Percentiles rank a stretch among this genome's conserved stretches.
phyloP scores from a whole-genome alignment of 805 yeast species.

The Yarrowia deformans region DNA sequence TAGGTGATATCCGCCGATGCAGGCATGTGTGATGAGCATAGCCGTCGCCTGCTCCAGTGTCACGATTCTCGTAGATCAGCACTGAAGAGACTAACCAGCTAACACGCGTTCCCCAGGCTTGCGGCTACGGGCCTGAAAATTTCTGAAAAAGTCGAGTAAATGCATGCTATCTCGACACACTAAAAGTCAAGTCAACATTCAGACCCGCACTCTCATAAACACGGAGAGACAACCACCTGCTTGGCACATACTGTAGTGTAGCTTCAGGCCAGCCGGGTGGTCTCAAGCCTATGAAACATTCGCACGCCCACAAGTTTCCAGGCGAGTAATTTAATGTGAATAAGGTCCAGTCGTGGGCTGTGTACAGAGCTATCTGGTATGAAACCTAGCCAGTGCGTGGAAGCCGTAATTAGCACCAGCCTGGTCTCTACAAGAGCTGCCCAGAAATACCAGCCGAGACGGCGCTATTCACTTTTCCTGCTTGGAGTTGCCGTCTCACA shows the following conservation, averaged over 20 bases:
- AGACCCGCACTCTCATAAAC: too few relatives aligned
- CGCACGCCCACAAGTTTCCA: not conserved
- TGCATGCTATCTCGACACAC: not conserved
- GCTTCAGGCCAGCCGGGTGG: too few relatives aligned
- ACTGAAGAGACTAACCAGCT: too few relatives aligned
- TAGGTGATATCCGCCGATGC: conserved; percentile 7
- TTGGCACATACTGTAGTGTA: not conserved
- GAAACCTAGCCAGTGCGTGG: not conserved
- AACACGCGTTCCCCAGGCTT: not conserved
- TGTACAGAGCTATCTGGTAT: not conserved
- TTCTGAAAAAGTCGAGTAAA: too few relatives aligned
- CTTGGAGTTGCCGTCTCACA: too few relatives aligned
- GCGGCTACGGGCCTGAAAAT: not conserved
- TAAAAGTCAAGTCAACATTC: not conserved
- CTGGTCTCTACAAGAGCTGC: too few relatives aligned
- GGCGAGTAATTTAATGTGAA: not conserved
- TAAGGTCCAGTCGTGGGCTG: conserved; percentile 5
- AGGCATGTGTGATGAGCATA: conserved; percentile 10
- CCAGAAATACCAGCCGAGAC: too few relatives aligned
- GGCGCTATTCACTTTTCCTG: too few relatives aligned
- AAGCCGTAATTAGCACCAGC: too few relatives aligned
- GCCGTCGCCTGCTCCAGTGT: conserved; percentile 4
- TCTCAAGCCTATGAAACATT: conserved; percentile 3
- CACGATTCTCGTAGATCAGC: too few relatives aligned
- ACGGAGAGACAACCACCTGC: not conserved